Conservation (phyloP, 495 filamentous ascomycete genomes). For the Ramalina peruviana region DNA sequence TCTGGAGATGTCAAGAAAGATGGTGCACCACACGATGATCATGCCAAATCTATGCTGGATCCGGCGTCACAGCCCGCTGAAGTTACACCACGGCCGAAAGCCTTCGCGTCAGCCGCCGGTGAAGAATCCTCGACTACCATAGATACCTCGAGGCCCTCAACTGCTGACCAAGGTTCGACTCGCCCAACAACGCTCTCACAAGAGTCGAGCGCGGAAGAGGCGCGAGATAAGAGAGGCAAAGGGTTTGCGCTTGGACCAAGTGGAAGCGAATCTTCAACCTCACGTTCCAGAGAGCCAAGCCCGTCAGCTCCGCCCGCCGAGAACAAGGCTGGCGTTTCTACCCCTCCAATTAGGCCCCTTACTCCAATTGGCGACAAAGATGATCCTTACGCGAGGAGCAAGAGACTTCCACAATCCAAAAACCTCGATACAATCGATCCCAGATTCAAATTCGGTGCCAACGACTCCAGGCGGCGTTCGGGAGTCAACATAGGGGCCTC, state of each 20-base stretch:
- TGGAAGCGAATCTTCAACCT: slow-evolving; percentile 35
- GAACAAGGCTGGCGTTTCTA: slow-evolving; percentile 40
- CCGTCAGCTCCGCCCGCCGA: slow-evolving; percentile 16
- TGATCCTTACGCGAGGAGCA: slow-evolving; percentile 78
- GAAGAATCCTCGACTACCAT: slow-evolving; percentile 20
- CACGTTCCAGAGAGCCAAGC: slow-evolving; percentile 5
- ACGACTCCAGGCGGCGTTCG: slow-evolving; percentile 35
- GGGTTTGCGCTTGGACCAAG: slow-evolving; percentile 59
- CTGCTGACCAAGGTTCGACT: slow-evolving; percentile 27
- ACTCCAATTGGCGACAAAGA: slow-evolving; percentile 71
- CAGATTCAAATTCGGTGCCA: slow-evolving; percentile 66
- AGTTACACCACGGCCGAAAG: slow-evolving; percentile 36
- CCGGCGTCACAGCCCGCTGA: slow-evolving; percentile 51
- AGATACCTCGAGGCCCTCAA: slow-evolving; percentile 31
- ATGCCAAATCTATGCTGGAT: slow-evolving; percentile 20
- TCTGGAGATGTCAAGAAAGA: slow-evolving; percentile 26
- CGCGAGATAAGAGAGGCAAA: slow-evolving; percentile 42
- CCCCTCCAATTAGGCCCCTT: slow-evolving; percentile 52
- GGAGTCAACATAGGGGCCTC: slow-evolving; percentile 10
- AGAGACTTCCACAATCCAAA: slow-evolving; percentile 57
- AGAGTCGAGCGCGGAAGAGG: slow-evolving; percentile 23
- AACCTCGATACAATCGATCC: slow-evolving; percentile 60
- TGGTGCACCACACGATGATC: slow-evolving; percentile 6
- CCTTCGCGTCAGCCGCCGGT: slow-evolving; percentile 11
- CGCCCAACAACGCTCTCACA: slow-evolving; percentile 33